phyloP scores from a whole-genome alignment of 169 alveolate species.

The Plasmodium fragile region DNA sequence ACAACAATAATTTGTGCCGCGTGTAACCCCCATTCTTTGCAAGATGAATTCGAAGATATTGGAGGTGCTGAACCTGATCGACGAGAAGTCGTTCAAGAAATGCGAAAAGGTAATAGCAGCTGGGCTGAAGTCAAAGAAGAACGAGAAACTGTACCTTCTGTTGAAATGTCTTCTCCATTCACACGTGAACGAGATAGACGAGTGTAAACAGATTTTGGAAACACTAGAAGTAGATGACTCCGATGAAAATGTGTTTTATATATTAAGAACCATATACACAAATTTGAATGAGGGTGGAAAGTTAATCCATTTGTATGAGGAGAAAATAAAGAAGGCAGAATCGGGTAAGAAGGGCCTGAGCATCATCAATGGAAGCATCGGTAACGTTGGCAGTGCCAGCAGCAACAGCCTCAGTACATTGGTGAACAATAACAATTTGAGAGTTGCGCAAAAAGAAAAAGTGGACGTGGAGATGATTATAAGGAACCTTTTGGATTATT shows the following conservation, averaged over 20 bases:
- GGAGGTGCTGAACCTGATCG: slow-evolving; percentile 47
- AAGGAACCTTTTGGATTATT: slow-evolving; percentile 37
- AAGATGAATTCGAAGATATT: slow-evolving; percentile 52
- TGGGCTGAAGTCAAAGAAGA: slow-evolving; percentile 50
- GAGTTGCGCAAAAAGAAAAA: background rate
- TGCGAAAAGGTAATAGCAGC: slow-evolving; percentile 36
- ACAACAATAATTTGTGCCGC: background rate
- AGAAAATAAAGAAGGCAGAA: slow-evolving; percentile 13
- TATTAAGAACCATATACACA: slow-evolving; percentile 29
- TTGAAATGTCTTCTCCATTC: slow-evolving; percentile 55
- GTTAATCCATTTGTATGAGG: slow-evolving; percentile 39
- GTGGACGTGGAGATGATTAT: slow-evolving; percentile 12
- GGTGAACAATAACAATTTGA: background rate
- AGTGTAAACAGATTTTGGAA: slow-evolving; percentile 21
- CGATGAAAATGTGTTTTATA: slow-evolving; percentile 40
- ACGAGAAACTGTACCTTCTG: slow-evolving; percentile 32
- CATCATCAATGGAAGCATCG: background rate
- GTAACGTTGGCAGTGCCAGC: background rate
- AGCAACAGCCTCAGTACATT: background rate
- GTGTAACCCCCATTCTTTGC: background rate
- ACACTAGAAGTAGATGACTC: slow-evolving; percentile 8
- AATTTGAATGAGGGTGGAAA: slow-evolving; percentile 40
- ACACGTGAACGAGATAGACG: slow-evolving; percentile 39
- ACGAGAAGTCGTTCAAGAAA: slow-evolving; percentile 54
- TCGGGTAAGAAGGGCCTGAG: background rate